Evolutionary conservation across 1,284 basidiomycete genomes (phyloP).

Genomic region (Rhodotorula sp.): DNA sequence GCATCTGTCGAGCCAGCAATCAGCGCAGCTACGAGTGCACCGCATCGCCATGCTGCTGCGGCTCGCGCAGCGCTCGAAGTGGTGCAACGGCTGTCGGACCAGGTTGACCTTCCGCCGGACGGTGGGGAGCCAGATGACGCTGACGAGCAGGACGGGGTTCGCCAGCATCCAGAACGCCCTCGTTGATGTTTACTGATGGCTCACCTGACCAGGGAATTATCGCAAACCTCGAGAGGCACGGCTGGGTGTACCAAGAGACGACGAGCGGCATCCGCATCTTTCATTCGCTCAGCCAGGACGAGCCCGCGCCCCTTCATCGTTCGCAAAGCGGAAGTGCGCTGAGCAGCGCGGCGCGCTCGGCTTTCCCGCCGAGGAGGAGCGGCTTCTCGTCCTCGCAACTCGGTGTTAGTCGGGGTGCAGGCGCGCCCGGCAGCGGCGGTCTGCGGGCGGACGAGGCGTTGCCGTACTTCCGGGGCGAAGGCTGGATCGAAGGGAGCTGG

Average conservation of each 20-base stretch:
- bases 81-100: conserved; percentile 7
- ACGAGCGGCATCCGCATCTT: conserved; percentile 31
- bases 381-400: not conserved
- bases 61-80: conserved; percentile 18
- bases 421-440: conserved; percentile 9
- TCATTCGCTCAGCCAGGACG: conserved; percentile 8
- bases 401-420: not conserved
- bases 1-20: not conserved
- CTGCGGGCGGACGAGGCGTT: conserved; percentile 30
- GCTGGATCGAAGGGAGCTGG: conserved; percentile 37
- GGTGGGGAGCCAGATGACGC: not conserved
- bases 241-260: conserved; percentile 27
- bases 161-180: not conserved
- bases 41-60: conserved; percentile 4
- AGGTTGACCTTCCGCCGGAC: conserved; percentile 8
- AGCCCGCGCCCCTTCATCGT: not conserved
- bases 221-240: conserved; percentile 18
- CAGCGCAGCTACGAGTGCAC: no score
- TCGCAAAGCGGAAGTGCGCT: not conserved
- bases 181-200: no score
- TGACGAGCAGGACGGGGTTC: not conserved
- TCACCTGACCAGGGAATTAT: conserved; percentile 12
- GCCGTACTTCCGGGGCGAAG: conserved; percentile 37
- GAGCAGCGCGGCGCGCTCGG: not conserved
- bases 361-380: not conserved